These are phyloP conservation scores for Peniophora sp. DNA, from an alignment of 1,284 basidiomycete genomes.

Conservation along the genomic window DNA sequence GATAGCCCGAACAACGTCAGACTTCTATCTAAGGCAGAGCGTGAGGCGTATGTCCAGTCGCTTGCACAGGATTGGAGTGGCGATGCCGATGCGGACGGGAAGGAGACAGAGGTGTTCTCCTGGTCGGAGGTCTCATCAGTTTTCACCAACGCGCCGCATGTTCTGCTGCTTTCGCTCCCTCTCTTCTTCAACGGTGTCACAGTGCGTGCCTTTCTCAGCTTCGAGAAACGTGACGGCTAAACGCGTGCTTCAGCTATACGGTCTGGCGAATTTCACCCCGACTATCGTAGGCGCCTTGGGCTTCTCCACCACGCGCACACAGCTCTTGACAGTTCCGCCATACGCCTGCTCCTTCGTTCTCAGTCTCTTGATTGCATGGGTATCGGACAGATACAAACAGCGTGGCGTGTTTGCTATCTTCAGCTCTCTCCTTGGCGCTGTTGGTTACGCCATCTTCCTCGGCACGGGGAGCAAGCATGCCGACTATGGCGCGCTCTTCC, in stretches of 20 bases:
- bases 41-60: conserved; percentile 22
- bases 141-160: conserved; percentile 24
- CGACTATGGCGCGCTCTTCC: conserved; percentile 43
- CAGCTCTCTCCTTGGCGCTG: conserved; percentile 25
- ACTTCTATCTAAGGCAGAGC: conserved; percentile 25
- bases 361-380: conserved; percentile 29
- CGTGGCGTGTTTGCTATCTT: conserved; percentile 32
- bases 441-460: conserved; percentile 44
- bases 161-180: conserved; percentile 11
- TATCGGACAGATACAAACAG: conserved; percentile 35
- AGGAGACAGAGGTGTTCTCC: conserved; percentile 19
- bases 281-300: conserved; percentile 29
- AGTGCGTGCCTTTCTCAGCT: conserved; percentile 8
- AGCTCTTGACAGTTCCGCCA: conserved; percentile 21
- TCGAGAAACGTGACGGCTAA: not conserved
- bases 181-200: conserved; percentile 17
- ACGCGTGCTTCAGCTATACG: conserved; percentile 9
- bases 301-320: conserved; percentile 20
- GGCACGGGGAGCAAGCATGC: conserved; percentile 26
- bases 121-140: conserved; percentile 20
- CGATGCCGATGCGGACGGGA: conserved; percentile 19
- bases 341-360: conserved; percentile 16
- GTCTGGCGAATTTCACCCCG: conserved; percentile 21
- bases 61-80: conserved; percentile 23
- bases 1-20: conserved; percentile 28